Evolutionary conservation across 2,329 filamentous ascomycete species (phyloP).

Genomic region (Neophaeococcomyces aloes): DNA sequence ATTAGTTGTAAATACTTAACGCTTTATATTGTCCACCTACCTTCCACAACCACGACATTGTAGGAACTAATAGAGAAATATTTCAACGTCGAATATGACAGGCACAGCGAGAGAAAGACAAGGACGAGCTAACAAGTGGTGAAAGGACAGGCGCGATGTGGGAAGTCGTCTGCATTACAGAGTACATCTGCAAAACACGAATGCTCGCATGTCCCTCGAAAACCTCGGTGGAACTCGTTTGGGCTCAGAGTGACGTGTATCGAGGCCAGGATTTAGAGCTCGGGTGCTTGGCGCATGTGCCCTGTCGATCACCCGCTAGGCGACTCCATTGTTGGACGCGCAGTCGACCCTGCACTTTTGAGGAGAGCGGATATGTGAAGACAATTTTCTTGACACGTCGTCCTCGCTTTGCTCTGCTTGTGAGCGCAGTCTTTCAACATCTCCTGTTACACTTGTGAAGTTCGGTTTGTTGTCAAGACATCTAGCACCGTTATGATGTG

Average conservation of each 20-base stretch:
- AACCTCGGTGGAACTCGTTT: no score
- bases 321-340: background rate
- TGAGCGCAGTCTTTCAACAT: background rate
- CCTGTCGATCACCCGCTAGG: background rate
- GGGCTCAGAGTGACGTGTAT: background rate
- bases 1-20: background rate
- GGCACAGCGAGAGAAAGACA: no score
- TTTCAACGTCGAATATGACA: no score
- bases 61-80: no score
- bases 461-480: background rate
- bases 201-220: no score
- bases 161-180: no score
- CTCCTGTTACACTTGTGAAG: background rate
- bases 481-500: constrained; percentile 55
- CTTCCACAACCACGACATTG: constrained; percentile 12
- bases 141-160: no score
- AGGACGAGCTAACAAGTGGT: no score
- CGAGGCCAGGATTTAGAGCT: background rate
- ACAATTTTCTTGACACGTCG: background rate
- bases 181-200: no score
- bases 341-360: background rate
- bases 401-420: background rate
- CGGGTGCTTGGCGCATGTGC: background rate
- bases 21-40: constrained; percentile 1
- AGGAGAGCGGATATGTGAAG: constrained; percentile 2